These are phyloP conservation scores for Bipolaris zeicola DNA, from an alignment of 2,329 filamentous ascomycete genomes.

Conservation along the genomic window DNA sequence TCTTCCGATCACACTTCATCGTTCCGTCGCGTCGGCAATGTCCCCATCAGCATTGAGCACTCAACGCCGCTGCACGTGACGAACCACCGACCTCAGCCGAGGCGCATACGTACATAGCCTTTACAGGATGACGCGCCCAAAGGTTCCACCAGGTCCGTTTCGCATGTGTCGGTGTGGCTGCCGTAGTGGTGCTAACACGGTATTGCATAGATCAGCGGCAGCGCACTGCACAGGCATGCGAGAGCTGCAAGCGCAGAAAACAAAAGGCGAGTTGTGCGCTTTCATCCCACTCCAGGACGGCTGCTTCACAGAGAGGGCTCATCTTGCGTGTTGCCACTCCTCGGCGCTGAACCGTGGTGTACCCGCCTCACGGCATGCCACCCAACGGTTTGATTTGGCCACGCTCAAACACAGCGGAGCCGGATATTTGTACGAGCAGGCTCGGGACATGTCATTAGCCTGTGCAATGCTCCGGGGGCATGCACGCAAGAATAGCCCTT, in stretches of 20 bases:
- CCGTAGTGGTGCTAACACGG: constrained; percentile 50
- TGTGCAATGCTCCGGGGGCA: not conserved
- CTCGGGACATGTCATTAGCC: not conserved
- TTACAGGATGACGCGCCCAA: constrained; percentile 41
- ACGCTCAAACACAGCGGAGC: not conserved
- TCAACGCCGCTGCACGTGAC: constrained; percentile 30
- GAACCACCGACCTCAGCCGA: constrained; percentile 14
- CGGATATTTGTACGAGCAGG: not conserved
- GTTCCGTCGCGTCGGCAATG: constrained; percentile 34
- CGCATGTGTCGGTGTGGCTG: constrained; percentile 9
- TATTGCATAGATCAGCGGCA: constrained; percentile 65
- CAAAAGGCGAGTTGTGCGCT: constrained; percentile 62
- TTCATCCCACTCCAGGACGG: constrained; percentile 1
- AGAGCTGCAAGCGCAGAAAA: constrained; percentile 69
- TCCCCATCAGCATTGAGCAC: constrained; percentile 15
- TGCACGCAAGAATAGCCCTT: not conserved
- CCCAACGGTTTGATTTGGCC: not conserved
- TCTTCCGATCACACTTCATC: constrained; percentile 38
- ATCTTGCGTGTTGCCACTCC: not conserved
- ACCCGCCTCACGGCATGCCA: not conserved
- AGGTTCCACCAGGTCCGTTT: constrained; percentile 41
- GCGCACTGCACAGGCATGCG: constrained; percentile 67
- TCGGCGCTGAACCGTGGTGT: constrained; percentile 1
- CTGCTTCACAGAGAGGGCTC: not conserved
- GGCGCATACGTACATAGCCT: constrained; percentile 5